Base-by-base conservation (phyloP, 2,329 filamentous ascomycete species). In the Paracoccidioides lutzii region DNA sequence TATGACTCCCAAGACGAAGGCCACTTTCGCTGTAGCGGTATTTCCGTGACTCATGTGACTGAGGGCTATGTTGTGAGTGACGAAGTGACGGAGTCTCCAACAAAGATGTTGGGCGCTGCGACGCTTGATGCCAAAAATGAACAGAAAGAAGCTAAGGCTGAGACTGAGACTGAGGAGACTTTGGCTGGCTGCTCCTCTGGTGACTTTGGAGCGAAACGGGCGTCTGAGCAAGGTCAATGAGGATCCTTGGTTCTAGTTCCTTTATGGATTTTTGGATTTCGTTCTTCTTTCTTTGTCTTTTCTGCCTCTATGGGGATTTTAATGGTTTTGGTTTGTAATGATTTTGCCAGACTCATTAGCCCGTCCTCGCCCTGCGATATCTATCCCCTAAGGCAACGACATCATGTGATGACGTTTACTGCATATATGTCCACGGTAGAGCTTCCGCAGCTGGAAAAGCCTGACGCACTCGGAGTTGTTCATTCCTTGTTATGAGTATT, bases 1-100 rank as follows among this genome's bases (percentile, higher is more conserved):
- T 56, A 61, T 22, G 55, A 57, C 15, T 52, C 43, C 8, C 51
- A 52, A 14, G 58, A 59, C 30, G 58, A 57, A 40, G 45, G 8
- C 12, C 48, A 52, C 37, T 37, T 43, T 38, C 40, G 40, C 15
- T n/a, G 53, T n/a, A 49, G 44, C 22, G 52, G 43, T 14, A 10
- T 53, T 43, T 41, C 43, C 38, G 37, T 32, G 28, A 10, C 38
- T n/a, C 30, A 44, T 32, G 8, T 50, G 44, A 4, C 35, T 28
- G 30, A 52, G 12, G 14, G 32, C 28, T 6, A 53, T 45, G 40
- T 30, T 43, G 37, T 32, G 50, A 41, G 30, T 32, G 12, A 28
- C 22, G 30, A 42, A 22, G 10, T 15, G 37, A 40, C 15, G 4
- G 50, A n/a, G 50, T 52, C 50, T 41, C 50, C 50, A 10, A 32